phyloP scores from a whole-genome alignment of 176 grass and related monocot species.

The Aegilops longissima region DNA sequence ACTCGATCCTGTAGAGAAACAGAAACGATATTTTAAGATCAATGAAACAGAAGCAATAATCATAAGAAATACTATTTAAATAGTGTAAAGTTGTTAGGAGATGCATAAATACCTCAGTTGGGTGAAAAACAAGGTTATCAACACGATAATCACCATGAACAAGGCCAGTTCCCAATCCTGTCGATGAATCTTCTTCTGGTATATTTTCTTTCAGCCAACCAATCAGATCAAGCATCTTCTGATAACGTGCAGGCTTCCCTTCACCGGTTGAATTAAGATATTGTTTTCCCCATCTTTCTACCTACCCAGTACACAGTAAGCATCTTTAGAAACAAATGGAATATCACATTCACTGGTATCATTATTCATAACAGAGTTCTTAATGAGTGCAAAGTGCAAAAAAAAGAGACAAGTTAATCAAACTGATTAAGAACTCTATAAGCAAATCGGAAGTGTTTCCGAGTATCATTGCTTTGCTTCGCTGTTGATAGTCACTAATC shows the following conservation, averaged over 20 bases:
- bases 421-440: neutral
- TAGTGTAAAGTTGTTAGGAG: neutral
- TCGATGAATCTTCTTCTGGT: conserved; percentile 65
- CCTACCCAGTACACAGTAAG: conserved; percentile 36
- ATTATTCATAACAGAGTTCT: neutral
- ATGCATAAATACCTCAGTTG: conserved; percentile 51
- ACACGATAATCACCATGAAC: conserved; percentile 93
- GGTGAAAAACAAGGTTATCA: conserved; percentile 95
- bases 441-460: neutral
- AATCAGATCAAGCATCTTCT: conserved; percentile 78
- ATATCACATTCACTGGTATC: neutral
- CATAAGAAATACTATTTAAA: neutral
- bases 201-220: conserved; percentile 78
- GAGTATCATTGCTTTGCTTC: neutral
- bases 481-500: neutral
- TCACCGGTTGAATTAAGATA: conserved; percentile 81
- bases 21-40: neutral
- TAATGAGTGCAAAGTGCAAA: neutral
- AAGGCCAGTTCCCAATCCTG: conserved; percentile 56
- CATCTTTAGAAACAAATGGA: conserved; percentile 11
- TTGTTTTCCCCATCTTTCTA: conserved; percentile 83
- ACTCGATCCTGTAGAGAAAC: conserved; percentile 69
- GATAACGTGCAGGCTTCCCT: conserved; percentile 72
- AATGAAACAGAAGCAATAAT: neutral
- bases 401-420: neutral